A percentile compares a stretch with the other conserved stretches of the same genome.
These are phyloP conservation scores for Lenzites betulinus DNA, from an alignment of 768 basidiomycete genomes.

Conservation along the genomic window DNA sequence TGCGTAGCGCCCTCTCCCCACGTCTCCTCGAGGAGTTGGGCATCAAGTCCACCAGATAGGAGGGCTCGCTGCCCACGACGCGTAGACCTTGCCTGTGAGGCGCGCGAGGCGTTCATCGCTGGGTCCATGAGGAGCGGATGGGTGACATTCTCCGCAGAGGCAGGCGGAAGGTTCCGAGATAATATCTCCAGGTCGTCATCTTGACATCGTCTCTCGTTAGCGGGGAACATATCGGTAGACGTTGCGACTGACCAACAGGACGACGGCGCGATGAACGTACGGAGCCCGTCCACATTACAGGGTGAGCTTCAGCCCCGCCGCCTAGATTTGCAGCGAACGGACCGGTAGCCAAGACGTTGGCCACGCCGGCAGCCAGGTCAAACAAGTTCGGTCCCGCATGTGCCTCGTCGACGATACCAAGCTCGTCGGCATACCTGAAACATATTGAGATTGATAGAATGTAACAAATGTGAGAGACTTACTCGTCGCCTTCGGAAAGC, in stretches of 20 bases:
- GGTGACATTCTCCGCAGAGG: conserved; percentile 68
- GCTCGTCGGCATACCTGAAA: conserved; percentile 35
- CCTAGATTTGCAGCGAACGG: conserved; percentile 21
- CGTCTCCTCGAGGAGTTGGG: conserved; percentile 69
- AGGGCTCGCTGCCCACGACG: conserved; percentile 59
- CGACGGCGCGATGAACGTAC: conserved; percentile 59
- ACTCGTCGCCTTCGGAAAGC: conserved; percentile 37
- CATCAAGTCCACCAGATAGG: conserved; percentile 39
- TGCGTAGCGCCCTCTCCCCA: conserved; percentile 82
- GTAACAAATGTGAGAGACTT: conserved; percentile 1
- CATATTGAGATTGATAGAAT: not conserved
- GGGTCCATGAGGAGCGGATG: conserved; percentile 83
- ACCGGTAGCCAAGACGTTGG: conserved; percentile 32
- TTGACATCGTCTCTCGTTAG: conserved; percentile 14
- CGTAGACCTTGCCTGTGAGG: conserved; percentile 48
- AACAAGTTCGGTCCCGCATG: conserved; percentile 41
- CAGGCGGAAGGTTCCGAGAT: conserved; percentile 49
- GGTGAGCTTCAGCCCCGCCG: conserved; percentile 38
- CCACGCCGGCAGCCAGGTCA: conserved; percentile 54
- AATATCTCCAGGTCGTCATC: conserved; percentile 65
- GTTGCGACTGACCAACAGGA: conserved; percentile 37
- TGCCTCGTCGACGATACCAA: conserved; percentile 34
- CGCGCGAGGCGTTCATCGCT: conserved; percentile 46
- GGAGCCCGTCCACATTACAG: conserved; percentile 31
- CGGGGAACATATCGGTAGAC: not conserved